Evolutionary conservation across 306 rosid genomes (phyloP), one percentile per base, ranked within the genome.

Genomic region (Luffa aegyptiaca): DNA sequence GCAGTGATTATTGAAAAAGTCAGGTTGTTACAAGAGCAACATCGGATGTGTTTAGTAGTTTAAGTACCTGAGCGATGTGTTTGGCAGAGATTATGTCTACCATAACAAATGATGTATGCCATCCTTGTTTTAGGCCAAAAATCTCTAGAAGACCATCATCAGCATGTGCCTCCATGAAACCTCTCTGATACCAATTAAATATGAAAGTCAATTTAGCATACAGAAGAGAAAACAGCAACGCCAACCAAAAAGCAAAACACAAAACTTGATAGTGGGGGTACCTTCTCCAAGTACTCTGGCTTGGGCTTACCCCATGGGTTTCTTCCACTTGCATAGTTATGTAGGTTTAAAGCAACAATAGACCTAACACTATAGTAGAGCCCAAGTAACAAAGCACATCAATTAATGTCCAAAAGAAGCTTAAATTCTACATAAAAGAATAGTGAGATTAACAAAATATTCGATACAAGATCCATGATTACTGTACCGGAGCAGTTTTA

Each of bases 81-180:
- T 93, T 95, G n/a, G 99, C 99, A 49, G 91, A 80, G 80, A 93
- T 91, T 77, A 95, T 89, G 66, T 95, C 97, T 70, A 91, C 98
- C 99, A 95, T 93, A 56, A 95, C 99, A 75, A 95, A 90, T 0
- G 99, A 95, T 68, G 99, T 95, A 86, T 95, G 99, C 99, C 99
- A 95, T 80, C 97, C 98, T 85, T 95, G 99, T 87, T 95, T 95
- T 53, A 95, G 86, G 51, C 99, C 99, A 86, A 95, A 95, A 79
- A 95, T 84, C 88, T 95, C 99, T 82, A 95, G 80, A 68, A 93
- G 93, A 79, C 99, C 99, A 83, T 95, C 99, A 78, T 94, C 92
- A 8, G 87, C 96, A 58, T 95, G 91, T 83, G 99, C 98, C 87
- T 88, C 94, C 57, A 91, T 98, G 83, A 91, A 95, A 56, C 97